Evolutionary conservation across 352 stramenopile genomes (phyloP), one percentile per base, ranked within the genome.

Genomic region (Phytophthora cactorum): DNA sequence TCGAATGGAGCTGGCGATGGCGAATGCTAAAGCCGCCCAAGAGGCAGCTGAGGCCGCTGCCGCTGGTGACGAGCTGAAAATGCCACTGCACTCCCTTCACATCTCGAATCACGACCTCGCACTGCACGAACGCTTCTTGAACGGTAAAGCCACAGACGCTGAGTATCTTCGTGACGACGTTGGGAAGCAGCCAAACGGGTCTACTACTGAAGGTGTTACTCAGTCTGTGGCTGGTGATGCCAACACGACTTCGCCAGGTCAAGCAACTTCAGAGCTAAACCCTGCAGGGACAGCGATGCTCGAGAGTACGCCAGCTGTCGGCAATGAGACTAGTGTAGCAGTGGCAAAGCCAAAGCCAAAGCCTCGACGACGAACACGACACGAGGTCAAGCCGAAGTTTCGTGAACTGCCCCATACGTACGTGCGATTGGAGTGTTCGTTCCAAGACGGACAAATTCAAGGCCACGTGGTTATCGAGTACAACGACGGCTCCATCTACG

Each of bases 401-500:
- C 53, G 58, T 17, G 78, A 91, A 50, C 62, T 91, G 2, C 82
- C 84, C 0, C 82, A 90, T 59, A 90, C 78, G 36, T 95, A 92
- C 59, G 59, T 82, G 1, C 82, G 87, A 2, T 68, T 95, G 12
- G 87, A 95, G 67, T 93, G 87, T 47, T 75, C 77, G 0, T 95
- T 95, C 56, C 59, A 78, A 17, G 79, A 95, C 72, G 87, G 87
- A 0, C 64, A 70, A 28, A 91, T 95, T 41, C 75, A 79, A 41
- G 84, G 78, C 17, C 60, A 81, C 41, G 87, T 93, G 15, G 59
- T 79, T 9, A 81, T 93, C 52, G 87, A 93, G 63, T 95, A 76
- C 60, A 93, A 92, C 52, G 85, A 93, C 63, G 82, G 85, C 4
- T 92, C 87, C 5, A 65, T 82, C 4, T 95, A 95, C 55, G 87